Conservation (phyloP, 2,329 filamentous ascomycete species). For the Parascedosporium putredinis region DNA sequence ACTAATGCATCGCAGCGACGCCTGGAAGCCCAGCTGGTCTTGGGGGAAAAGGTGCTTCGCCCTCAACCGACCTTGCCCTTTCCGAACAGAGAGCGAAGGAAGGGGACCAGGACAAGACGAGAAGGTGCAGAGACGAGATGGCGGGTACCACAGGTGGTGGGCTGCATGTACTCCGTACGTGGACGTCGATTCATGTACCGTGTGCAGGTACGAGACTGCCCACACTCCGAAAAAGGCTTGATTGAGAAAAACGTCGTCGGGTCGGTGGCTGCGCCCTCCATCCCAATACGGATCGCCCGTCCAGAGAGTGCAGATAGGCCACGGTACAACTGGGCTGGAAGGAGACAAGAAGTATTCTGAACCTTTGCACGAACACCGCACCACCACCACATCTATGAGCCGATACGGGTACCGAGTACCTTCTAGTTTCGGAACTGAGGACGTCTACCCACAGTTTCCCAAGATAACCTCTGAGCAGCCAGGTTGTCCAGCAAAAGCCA, state of each 20-base stretch:
- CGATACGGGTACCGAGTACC: slow-evolving; percentile 2
- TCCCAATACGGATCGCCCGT: slow-evolving; percentile 3
- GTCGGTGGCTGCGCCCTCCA: slow-evolving; percentile 6
- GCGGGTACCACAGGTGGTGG: not conserved
- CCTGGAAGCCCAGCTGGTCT: not conserved
- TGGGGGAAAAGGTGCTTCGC: not conserved
- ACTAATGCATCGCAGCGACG: not conserved
- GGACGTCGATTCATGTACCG: not conserved
- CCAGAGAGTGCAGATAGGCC: too few relatives aligned
- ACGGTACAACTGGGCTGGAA: too few relatives aligned
- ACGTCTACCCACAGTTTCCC: not conserved
- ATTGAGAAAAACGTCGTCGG: not conserved
- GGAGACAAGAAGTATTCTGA: too few relatives aligned
- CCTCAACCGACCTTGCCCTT: not conserved
- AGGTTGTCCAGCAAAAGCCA: too few relatives aligned
- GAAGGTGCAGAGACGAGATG: not conserved
- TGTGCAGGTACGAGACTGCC: not conserved
- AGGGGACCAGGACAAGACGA: not conserved
- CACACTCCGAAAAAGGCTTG: not conserved
- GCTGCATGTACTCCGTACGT: not conserved
- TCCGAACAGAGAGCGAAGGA: not conserved
- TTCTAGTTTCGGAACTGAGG: not conserved
- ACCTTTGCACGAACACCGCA: too few relatives aligned
- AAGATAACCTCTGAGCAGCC: too few relatives aligned
- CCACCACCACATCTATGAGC: too few relatives aligned